A percentile compares a stretch with the other conserved stretches of the same genome.
phyloP scores from a whole-genome alignment of 1,284 basidiomycete species.

The Rugosomyces carneus region DNA sequence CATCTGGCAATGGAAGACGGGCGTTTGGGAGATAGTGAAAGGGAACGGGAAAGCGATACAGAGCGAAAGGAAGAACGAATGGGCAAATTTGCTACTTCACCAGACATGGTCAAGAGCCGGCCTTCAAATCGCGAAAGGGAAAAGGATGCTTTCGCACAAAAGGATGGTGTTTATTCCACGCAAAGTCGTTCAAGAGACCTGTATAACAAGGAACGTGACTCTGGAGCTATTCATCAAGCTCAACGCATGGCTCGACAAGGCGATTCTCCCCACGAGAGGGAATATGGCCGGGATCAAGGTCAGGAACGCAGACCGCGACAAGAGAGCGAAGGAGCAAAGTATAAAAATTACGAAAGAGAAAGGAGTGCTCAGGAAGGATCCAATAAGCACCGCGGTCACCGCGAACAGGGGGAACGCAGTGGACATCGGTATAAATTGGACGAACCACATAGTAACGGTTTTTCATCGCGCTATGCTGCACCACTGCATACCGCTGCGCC shows the following conservation, averaged over 20 bases:
- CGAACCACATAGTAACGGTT: constrained; percentile 13
- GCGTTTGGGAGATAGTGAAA: background rate
- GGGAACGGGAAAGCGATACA: constrained; percentile 4
- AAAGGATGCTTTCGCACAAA: background rate
- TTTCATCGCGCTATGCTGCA: constrained; percentile 3
- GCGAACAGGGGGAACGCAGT: constrained; percentile 6
- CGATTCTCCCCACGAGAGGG: background rate
- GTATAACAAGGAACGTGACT: background rate
- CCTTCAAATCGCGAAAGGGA: constrained; percentile 8
- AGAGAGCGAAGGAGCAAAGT: constrained; percentile 2
- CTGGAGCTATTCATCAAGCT: background rate
- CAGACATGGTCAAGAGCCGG: constrained; percentile 14
- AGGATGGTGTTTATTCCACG: background rate
- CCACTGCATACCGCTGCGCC: background rate
- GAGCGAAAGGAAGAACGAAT: background rate
- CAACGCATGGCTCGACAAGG: background rate
- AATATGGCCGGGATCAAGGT: constrained; percentile 1
- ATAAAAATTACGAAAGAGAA: constrained; percentile 5
- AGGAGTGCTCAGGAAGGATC: background rate
- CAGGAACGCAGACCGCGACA: constrained; percentile 1
- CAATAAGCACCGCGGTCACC: background rate
- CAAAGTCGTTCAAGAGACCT: background rate
- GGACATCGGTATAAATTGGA: constrained; percentile 15
- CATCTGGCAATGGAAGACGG: background rate
- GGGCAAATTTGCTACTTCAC: constrained; percentile 4